Percentiles rank a stretch among this genome's conserved stretches.
These are phyloP conservation scores for Apostasia shenzhenica DNA, from an alignment of 106 monocot species.

Conservation along the genomic window DNA sequence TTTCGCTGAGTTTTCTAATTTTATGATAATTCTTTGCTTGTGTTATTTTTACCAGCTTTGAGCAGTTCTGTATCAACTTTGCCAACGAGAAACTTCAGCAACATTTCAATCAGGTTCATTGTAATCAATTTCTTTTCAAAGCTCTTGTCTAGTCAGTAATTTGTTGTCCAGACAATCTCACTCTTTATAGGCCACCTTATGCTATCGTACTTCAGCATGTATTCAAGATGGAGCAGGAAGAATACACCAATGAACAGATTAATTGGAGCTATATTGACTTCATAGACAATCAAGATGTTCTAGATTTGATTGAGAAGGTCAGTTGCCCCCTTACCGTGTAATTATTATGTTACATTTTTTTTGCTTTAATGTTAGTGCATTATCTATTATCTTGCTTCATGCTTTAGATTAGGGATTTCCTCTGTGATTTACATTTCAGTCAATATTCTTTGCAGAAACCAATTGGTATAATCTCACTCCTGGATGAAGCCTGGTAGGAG, in stretches of 20 bases:
- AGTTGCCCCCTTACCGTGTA: background rate
- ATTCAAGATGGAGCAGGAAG: too few species aligned
- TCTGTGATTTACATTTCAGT: background rate
- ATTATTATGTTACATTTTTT: too few species aligned
- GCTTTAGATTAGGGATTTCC: too few species aligned
- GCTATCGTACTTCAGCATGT: too few species aligned
- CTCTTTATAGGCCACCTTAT: background rate
- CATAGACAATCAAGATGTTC: slow-evolving; percentile 87
- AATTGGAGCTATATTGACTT: slow-evolving; percentile 98
- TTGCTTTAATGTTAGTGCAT: background rate
- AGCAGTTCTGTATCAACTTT: slow-evolving; percentile 98
- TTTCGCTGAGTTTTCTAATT: too few species aligned
- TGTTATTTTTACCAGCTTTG: slow-evolving; percentile 52
- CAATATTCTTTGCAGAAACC: slow-evolving; percentile 49
- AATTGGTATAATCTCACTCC: slow-evolving; percentile 64
- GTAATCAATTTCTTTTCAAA: background rate
- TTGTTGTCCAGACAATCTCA: background rate
- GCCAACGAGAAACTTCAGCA: slow-evolving; percentile 45
- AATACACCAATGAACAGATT: slow-evolving; percentile 68
- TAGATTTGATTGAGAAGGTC: slow-evolving; percentile 96
- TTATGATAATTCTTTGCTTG: background rate
- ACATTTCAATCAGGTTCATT: slow-evolving; percentile 86
- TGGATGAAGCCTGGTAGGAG: slow-evolving; percentile 92
- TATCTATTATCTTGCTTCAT: too few species aligned
- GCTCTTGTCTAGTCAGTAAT: background rate